Percentiles rank a stretch among this genome's conserved stretches.
These are phyloP conservation scores for Fusarium sacchari DNA, from an alignment of 2,329 filamentous ascomycete genomes.

Conservation along the genomic window DNA sequence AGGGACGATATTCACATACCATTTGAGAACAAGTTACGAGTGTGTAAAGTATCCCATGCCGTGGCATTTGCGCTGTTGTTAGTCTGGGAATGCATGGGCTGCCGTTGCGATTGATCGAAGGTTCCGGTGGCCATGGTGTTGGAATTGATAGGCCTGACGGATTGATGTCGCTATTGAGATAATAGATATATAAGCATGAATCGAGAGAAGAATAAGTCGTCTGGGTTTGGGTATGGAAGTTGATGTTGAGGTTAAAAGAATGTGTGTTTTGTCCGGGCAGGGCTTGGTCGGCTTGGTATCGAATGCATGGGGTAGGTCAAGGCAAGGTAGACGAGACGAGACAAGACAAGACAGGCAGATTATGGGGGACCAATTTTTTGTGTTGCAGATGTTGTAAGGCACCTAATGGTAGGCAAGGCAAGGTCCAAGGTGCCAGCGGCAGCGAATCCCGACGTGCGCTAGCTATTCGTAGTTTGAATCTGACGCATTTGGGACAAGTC, in stretches of 20 bases:
- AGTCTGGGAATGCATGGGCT: conserved; percentile 47
- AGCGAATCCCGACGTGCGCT: conserved; percentile 43
- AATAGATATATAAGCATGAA: conserved; percentile 34
- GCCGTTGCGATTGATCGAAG: conserved; percentile 45
- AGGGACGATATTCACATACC: conserved; percentile 52
- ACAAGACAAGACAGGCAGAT: not conserved
- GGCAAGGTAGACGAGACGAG: not conserved
- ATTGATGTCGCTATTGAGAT: conserved; percentile 47
- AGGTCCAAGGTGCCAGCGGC: conserved; percentile 38
- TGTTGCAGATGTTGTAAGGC: conserved; percentile 28
- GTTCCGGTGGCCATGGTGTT: conserved; percentile 51
- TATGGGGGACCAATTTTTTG: conserved; percentile 31
- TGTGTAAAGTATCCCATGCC: not conserved
- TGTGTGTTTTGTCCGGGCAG: conserved; percentile 31
- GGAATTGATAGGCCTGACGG: conserved; percentile 48
- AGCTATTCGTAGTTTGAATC: conserved; percentile 26
- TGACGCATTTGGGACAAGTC: conserved; percentile 45
- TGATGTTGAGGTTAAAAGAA: conserved; percentile 16
- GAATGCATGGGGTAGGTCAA: conserved; percentile 20
- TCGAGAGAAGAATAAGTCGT: conserved; percentile 20
- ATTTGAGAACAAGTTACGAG: conserved; percentile 54
- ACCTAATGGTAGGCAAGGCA: not conserved
- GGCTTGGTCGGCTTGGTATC: conserved; percentile 15
- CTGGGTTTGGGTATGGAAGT: conserved; percentile 21
- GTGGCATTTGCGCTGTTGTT: not conserved